Percentiles rank a stretch among this genome's conserved stretches.
phyloP scores from a whole-genome alignment of 2,329 filamentous ascomycete species.

The Lachnellula hyalina region DNA sequence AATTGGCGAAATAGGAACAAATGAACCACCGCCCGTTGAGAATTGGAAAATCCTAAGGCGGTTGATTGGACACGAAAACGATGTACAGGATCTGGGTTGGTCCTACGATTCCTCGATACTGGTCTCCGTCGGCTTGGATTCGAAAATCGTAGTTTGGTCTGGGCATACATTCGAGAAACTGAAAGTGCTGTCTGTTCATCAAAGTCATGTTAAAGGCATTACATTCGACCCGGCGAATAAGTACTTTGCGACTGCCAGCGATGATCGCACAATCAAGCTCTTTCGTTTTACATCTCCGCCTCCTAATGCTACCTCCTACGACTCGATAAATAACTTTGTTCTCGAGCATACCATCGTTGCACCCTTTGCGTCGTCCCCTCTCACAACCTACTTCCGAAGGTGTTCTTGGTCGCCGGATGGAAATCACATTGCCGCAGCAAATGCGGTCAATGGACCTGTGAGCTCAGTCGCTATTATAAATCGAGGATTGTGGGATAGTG shows the following conservation, averaged over 20 bases:
- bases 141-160: constrained; percentile 97
- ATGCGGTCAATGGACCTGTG: constrained; percentile 94
- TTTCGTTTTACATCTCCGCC: constrained; percentile 89
- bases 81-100: constrained; percentile 97
- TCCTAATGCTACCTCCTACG: constrained; percentile 87
- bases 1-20: constrained; percentile 49
- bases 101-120: constrained; percentile 92
- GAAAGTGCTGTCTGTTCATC: constrained; percentile 86
- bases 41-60: constrained; percentile 96
- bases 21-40: constrained; percentile 87
- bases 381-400: constrained; percentile 93
- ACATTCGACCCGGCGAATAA: constrained; percentile 99
- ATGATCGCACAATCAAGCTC: constrained; percentile 94
- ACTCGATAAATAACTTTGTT: constrained; percentile 95
- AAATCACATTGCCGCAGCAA: constrained; percentile 92
- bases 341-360: constrained; percentile 85
- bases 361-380: constrained; percentile 84
- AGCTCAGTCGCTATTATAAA: constrained; percentile 96
- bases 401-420: constrained; percentile 98
- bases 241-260: constrained; percentile 96
- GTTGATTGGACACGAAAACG: constrained; percentile 94
- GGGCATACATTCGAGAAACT: constrained; percentile 97
- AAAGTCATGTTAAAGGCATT: constrained; percentile 97
- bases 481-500: constrained; percentile 85
- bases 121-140: constrained; percentile 93